Percentiles rank a stretch among this genome's conserved stretches.
Conservation (phyloP, 1,139 yeast species). For the Pneumocystis canis region DNA sequence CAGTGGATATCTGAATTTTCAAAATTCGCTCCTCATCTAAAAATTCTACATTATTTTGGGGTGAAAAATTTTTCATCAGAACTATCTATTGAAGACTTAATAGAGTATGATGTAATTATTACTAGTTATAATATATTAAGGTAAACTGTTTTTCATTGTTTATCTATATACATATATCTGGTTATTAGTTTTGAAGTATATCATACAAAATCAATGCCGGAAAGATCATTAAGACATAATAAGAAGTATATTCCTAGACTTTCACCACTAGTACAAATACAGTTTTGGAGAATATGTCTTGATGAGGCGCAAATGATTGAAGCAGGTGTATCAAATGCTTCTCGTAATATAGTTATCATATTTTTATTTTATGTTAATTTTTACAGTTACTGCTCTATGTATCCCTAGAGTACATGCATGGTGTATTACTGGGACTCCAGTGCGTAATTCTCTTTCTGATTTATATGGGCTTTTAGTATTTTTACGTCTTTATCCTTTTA, state of each 20-base stretch:
- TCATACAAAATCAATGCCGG: slow-evolving; percentile 53
- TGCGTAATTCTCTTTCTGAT: slow-evolving; percentile 50
- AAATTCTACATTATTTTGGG: slow-evolving; percentile 39
- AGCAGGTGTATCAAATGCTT: slow-evolving; percentile 56
- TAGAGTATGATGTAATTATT: slow-evolving; percentile 60
- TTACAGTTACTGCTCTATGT: slow-evolving; percentile 44
- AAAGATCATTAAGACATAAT: slow-evolving; percentile 32
- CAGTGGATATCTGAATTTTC: slow-evolving; percentile 75
- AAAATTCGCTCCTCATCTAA: slow-evolving; percentile 42
- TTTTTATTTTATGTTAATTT: neutral
- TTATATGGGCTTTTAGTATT: slow-evolving; percentile 56
- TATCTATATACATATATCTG: slow-evolving; percentile 14
- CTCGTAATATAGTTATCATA: slow-evolving; percentile 27
- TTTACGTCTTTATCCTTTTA: slow-evolving; percentile 52
- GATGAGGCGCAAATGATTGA: slow-evolving; percentile 95
- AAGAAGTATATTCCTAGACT: slow-evolving; percentile 30
- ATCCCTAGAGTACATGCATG: slow-evolving; percentile 78
- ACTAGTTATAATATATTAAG: slow-evolving; percentile 62
- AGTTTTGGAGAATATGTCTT: slow-evolving; percentile 76
- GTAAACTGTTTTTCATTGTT: slow-evolving; percentile 49
- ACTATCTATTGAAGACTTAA: slow-evolving; percentile 33
- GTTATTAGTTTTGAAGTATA: slow-evolving; percentile 26
- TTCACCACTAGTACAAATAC: slow-evolving; percentile 69
- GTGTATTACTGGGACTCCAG: slow-evolving; percentile 96
- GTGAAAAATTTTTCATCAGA: slow-evolving; percentile 18